Conservation (phyloP, 106 monocot genomes). For the Triglochin maritima region DNA sequence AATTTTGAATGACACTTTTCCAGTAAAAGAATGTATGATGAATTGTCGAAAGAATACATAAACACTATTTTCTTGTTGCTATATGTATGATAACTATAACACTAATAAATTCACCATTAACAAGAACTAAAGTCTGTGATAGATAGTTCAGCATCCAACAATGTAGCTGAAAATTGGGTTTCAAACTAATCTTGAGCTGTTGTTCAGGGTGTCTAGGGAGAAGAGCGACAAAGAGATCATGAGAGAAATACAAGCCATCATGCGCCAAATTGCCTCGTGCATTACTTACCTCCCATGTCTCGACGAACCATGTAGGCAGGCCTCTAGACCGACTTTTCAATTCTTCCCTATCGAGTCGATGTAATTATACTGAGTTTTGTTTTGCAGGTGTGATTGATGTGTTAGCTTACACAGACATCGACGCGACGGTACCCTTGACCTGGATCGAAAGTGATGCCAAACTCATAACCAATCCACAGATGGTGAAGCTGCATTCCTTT, state of each 20-base stretch:
- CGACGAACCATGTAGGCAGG: conserved; percentile 65
- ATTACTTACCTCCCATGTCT: conserved; percentile 97
- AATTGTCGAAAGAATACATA: too few species aligned
- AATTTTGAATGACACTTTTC: not conserved
- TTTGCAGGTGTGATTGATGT: conserved; percentile 81
- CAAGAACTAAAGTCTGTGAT: too few species aligned
- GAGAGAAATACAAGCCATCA: conserved; percentile 98
- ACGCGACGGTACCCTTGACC: conserved; percentile 59
- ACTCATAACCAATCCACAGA: conserved; percentile 86
- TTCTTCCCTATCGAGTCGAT: not conserved
- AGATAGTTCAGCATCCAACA: too few species aligned
- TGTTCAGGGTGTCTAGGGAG: conserved; percentile 64
- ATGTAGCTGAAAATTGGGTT: too few species aligned
- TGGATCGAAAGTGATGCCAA: conserved; percentile 98
- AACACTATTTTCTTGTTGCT: too few species aligned
- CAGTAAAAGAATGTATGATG: not conserved
- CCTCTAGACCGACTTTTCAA: too few species aligned
- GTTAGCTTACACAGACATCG: conserved; percentile 84
- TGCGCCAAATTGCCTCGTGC: conserved; percentile 93
- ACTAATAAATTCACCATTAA: too few species aligned
- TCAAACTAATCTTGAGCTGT: too few species aligned
- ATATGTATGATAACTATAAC: too few species aligned
- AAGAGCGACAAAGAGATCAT: conserved; percentile 97
- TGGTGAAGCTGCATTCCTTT: conserved; percentile 93
- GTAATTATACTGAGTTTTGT: not conserved